phyloP scores from a whole-genome alignment of 2,329 filamentous ascomycete species.

The Cyclaneusma minus region DNA sequence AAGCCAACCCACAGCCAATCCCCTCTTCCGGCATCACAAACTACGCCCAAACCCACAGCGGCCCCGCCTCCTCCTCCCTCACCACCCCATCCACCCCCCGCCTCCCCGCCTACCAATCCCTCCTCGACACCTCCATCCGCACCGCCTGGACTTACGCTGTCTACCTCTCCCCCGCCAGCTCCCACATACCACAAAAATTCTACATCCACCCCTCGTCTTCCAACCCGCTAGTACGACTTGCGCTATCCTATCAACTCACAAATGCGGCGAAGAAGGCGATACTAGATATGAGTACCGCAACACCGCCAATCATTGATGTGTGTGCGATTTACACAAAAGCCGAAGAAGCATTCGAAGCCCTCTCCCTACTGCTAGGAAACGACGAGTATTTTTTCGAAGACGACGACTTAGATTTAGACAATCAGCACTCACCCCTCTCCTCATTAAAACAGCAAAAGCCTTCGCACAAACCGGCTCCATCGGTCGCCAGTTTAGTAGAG shows the following conservation, averaged over 20 bases:
- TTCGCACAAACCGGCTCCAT: no score
- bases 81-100: not conserved
- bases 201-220: slow-evolving; percentile 53
- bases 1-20: slow-evolving; percentile 28
- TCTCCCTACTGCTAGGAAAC: slow-evolving; percentile 41
- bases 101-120: not conserved
- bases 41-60: slow-evolving; percentile 44
- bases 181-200: slow-evolving; percentile 47
- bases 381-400: slow-evolving; percentile 50
- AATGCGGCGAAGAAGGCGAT: slow-evolving; percentile 62
- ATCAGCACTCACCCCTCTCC: no score
- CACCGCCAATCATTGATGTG: slow-evolving; percentile 29
- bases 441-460: no score
- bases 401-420: no score
- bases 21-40: slow-evolving; percentile 50
- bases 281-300: slow-evolving; percentile 37
- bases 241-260: slow-evolving; percentile 51
- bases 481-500: no score
- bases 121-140: slow-evolving; percentile 1
- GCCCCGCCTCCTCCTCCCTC: slow-evolving; percentile 25
- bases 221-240: slow-evolving; percentile 43
- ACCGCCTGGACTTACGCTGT: slow-evolving; percentile 52
- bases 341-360: slow-evolving; percentile 43
- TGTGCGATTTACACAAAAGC: slow-evolving; percentile 44
- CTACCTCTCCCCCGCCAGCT: slow-evolving; percentile 58